Evolutionary conservation across 1,284 basidiomycete genomes (phyloP), one percentile per base, ranked within the genome.

Genomic region (Microbotryum scabiosae): DNA sequence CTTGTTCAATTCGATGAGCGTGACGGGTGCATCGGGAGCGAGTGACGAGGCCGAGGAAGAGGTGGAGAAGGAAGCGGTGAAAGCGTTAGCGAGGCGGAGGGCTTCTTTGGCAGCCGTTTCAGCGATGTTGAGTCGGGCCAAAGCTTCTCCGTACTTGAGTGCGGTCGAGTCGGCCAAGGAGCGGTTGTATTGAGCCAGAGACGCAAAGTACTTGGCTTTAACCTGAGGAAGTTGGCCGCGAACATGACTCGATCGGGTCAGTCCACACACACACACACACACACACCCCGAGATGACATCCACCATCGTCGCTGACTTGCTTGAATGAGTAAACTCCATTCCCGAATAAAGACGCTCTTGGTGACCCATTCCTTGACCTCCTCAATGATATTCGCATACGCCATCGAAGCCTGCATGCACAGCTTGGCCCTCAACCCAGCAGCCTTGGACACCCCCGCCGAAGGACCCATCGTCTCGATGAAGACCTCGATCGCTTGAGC

Each of bases 401-500:
- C 84, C 18, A 76, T 80, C 0, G 88, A 87, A 1, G 87, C 82
- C 72, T 96, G 90, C 47, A 87, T 82, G 3, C 85, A 92, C 54
- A 97, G 83, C 78, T 94, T 90, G 46, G 88, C 79, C 6, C 96
- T 81, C 28, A 99, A 80, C 0, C 83, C 82, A 51, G 81, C 82
- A 2, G 83, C 81, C 76, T 94, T 94, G 81, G 88, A 89, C 80
- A 93, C 90, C 43, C 89, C 86, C 36, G 36, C 36, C 32, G 85
- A 83, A 12, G 74, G 72, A 21, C 75, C 72, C 71, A 90, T 90
- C 75, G 96, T 96, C 78, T 97, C 96, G 71, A 90, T 85, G 73
- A 97, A 97, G 30, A 98, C 87, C 73, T 98, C 96, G 1, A 89
- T 90, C 0, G 94, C 92, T 76, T 98, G 94, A 0, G 90, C 90